phyloP scores from a whole-genome alignment of 2,329 filamentous ascomycete genomes.

The Apiospora sp. region DNA sequence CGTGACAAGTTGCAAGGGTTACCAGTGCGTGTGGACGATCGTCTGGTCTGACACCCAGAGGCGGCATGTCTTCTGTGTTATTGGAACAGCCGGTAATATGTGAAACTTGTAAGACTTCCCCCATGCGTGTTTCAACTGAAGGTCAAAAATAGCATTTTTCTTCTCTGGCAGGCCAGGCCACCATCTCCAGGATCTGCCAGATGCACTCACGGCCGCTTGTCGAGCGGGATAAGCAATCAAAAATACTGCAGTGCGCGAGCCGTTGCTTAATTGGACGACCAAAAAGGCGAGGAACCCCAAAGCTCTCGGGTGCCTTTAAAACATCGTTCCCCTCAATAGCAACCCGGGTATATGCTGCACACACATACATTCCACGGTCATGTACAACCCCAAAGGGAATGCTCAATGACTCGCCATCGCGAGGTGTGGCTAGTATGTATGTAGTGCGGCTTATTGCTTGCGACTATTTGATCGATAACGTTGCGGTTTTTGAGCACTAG shows the following conservation, averaged over 20 bases:
- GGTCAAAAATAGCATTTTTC: slow-evolving; percentile 17
- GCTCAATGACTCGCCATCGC: slow-evolving; percentile 10
- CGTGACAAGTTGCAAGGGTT: slow-evolving; percentile 11
- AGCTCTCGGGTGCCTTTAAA: not conserved
- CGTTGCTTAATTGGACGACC: slow-evolving; percentile 6
- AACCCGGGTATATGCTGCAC: not conserved
- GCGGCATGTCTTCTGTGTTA: slow-evolving; percentile 20
- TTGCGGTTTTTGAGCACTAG: slow-evolving; percentile 3
- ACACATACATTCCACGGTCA: not conserved
- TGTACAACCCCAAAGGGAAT: not conserved
- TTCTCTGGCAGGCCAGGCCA: not conserved
- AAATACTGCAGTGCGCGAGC: not conserved
- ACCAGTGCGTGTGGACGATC: slow-evolving; percentile 6
- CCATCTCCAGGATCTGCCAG: slow-evolving; percentile 11
- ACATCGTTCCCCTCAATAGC: not conserved
- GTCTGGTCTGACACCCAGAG: slow-evolving; percentile 17
- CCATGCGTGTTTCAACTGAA: slow-evolving; percentile 18
- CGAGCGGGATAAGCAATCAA: slow-evolving; percentile 9
- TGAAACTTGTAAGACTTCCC: slow-evolving; percentile 15
- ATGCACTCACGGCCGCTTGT: not conserved
- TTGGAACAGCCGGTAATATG: slow-evolving; percentile 20
- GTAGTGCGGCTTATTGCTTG: not conserved
- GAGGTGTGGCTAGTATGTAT: not conserved
- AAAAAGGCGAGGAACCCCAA: no score
- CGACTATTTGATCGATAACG: slow-evolving; percentile 10